phyloP scores from a whole-genome alignment of 805 yeast genomes.

The Candida schatavii region DNA sequence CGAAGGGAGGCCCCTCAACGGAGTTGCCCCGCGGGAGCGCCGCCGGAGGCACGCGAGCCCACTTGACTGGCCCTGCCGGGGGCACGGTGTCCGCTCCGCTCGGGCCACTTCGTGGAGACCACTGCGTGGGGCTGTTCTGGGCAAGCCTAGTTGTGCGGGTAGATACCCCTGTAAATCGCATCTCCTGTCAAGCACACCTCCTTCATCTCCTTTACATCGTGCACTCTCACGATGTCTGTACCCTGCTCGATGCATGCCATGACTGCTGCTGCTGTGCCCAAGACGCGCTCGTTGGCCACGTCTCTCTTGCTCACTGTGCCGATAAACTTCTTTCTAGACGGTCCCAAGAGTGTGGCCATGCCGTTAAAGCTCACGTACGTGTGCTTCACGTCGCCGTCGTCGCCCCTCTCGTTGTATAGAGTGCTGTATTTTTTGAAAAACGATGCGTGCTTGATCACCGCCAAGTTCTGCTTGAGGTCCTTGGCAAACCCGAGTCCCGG shows the following conservation, averaged over 20 bases:
- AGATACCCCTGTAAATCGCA: conserved; percentile 54
- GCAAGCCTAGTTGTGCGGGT: too few relatives aligned
- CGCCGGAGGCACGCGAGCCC: too few relatives aligned
- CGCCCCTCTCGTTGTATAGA: conserved; percentile 13
- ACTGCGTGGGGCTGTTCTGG: too few relatives aligned
- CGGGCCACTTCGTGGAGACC: too few relatives aligned
- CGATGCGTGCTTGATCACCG: conserved; percentile 52
- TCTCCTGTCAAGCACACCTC: conserved; percentile 59
- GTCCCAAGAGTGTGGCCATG: conserved; percentile 75
- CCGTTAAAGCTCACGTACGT: conserved; percentile 45
- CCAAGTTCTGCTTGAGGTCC: conserved; percentile 63
- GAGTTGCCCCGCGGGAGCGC: too few relatives aligned
- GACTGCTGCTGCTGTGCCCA: conserved; percentile 75
- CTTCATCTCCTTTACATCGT: conserved; percentile 63
- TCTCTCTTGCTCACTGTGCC: conserved; percentile 66
- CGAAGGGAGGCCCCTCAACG: too few relatives aligned
- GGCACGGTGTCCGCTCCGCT: too few relatives aligned
- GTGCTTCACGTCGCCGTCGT: conserved; percentile 12
- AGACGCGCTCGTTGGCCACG: conserved; percentile 58
- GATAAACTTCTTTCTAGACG: conserved; percentile 84
- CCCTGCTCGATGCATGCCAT: conserved; percentile 71
- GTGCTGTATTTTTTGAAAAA: conserved; percentile 49
- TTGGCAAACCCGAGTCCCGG: conserved; percentile 99
- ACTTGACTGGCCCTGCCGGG: too few relatives aligned
- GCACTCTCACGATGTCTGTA: conserved; percentile 83